Evolutionary conservation across 345 rosid species (phyloP), one percentile per base, ranked within the genome.

Genomic region (Psidium guajava): DNA sequence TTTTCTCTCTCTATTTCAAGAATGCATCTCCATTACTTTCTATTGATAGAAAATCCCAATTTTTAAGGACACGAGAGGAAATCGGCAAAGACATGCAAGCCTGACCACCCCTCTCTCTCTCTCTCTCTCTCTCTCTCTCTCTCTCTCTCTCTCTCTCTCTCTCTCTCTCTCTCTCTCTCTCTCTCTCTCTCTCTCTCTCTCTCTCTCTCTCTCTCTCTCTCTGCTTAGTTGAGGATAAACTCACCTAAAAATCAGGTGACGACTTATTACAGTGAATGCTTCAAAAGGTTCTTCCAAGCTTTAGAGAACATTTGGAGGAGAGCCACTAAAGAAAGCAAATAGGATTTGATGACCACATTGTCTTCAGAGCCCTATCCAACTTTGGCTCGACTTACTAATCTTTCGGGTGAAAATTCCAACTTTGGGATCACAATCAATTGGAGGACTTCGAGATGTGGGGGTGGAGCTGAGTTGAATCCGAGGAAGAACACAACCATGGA

Each of bases 41-140:
- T 84, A 53, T 77, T 16, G 81, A 75, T 75, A 58, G 86, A 5
- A 54, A 54, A 8, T 21, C 32, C 47, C 80, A 59, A 80, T 44
- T 84, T 20, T 54, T 54, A 24, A 85, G 86, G 85, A 25, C 57
- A 18, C 42, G 86, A 82, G 85, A 75, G 64, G 84, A 87, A 86
- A 47, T 50, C 88, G 90, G 91, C 59, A 54, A 82, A 75, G 82
- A 83, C 52, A 59, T 84, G 52, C 51, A 61, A 44, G 82, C 77
- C 21, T 84, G 85, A 81, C 85, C 82, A 47, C 80, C 84, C 54
- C 74, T 44, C 64, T 58, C 21, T 36, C 18, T 54, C 36, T 80
- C 82, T 56, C 64, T 27, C 61, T 57, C 27, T n/a, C 73, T 50
- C 55, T 16, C 55, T 53, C 47, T 15, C 55, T 61, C 75, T 16